These are phyloP conservation scores for Vanrija humicola DNA, from an alignment of 1,284 basidiomycete genomes.

Conservation along the genomic window DNA sequence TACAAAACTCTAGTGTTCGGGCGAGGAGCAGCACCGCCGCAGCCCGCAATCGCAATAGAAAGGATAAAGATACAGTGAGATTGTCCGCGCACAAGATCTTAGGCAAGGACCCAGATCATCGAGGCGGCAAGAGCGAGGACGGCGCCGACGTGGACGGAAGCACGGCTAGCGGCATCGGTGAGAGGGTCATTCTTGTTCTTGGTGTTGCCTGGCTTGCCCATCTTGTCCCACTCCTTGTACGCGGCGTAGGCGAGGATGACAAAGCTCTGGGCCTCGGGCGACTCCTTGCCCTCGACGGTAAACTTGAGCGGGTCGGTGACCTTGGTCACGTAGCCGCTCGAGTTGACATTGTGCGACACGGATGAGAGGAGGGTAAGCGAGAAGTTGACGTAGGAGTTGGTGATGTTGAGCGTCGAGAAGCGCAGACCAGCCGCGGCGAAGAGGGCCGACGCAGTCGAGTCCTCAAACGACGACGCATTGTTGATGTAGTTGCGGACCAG, in stretches of 20 bases:
- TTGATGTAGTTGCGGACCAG: conserved; percentile 75
- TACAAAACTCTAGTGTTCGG: too few species aligned
- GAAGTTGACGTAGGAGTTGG: conserved; percentile 36
- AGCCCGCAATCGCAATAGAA: too few species aligned
- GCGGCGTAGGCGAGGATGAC: conserved; percentile 66
- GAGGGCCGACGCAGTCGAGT: conserved; percentile 69
- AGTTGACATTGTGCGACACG: conserved; percentile 38
- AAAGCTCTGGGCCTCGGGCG: conserved; percentile 67
- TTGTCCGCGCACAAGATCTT: neutral
- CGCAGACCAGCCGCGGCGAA: conserved; percentile 70
- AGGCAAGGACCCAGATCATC: neutral
- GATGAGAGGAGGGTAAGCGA: conserved; percentile 35
- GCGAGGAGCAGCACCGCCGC: too few species aligned
- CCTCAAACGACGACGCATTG: conserved; percentile 61
- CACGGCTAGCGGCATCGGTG: neutral
- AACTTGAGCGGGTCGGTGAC: conserved; percentile 67
- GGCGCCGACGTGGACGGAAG: neutral
- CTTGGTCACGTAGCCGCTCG: conserved; percentile 61
- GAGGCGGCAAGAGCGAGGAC: neutral
- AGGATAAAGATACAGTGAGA: neutral
- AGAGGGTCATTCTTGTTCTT: conserved; percentile 20
- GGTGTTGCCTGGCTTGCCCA: conserved; percentile 54
- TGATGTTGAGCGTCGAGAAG: conserved; percentile 45
- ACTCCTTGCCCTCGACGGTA: conserved; percentile 53
- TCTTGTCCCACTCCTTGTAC: conserved; percentile 63